Base-by-base conservation (phyloP, 2,329 filamentous ascomycete genomes). In the Grosmannia huntii region DNA sequence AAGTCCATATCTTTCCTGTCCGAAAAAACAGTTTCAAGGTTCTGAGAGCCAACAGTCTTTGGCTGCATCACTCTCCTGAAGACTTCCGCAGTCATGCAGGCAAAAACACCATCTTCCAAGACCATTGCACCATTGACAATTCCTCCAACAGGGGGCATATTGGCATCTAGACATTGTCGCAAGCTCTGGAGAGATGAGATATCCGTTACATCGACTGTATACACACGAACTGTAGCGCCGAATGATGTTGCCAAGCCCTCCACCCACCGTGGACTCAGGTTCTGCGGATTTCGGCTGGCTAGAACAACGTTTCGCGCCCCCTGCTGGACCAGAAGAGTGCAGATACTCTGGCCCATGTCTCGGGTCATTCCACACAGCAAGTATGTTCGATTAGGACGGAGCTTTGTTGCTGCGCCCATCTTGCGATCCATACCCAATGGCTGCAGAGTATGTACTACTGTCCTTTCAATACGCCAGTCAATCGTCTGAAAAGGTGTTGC, bases 41-140 rank as follows among this genome's bases (percentile, higher is more conserved):
- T 74, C 12, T 57, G 58, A 0, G 72, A 74, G 0, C 74, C 73
- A 1, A 69, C 41, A 0, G 71, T 69, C 65, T 76, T 76, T 54
- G 74, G 74, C 1, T 53, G 60, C 64, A 75, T 66, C 9, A 75
- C 73, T 2, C 71, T 68, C 3, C 69, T 60, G 61, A 72, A 69
- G 0, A 67, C 70, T 1, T 68, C 67, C 10, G 69, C 50, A 1
- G 69, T 69, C 73, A 76, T 74, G 57, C 73, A 66, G 0, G 72
- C 66, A 57, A 75, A 75, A 16, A 74, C 66, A 7, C 69, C 65
- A 61, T 76, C 74, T 5, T 75, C 71, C 3, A 75, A 68, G 3
- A 76, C 70, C 73, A 76, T 76, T 56, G 73, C 72, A 7, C 73
- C 74, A 61, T 76, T 75, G 60, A 74, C 66, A 6, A 76, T 61